Evolutionary conservation across 139 green algal genomes (phyloP).

Genomic region (Haematococcus sp.): DNA sequence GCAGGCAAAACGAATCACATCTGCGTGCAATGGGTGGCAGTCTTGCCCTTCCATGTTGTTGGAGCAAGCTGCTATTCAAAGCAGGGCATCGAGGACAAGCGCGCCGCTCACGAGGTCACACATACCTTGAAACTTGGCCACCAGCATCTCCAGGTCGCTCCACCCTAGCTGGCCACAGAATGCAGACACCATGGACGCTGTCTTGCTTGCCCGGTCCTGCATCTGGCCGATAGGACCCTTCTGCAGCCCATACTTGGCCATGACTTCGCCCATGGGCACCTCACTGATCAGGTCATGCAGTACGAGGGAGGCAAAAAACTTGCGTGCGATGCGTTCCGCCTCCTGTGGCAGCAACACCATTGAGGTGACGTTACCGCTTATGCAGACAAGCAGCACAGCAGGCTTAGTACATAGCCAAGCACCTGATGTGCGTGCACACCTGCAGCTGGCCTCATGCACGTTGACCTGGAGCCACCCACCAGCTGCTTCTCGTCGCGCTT

Average conservation of each 20-base stretch:
- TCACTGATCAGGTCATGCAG: constrained; percentile 78
- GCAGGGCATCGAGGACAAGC: not conserved
- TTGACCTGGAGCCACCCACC: not conserved
- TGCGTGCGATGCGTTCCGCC: constrained; percentile 43
- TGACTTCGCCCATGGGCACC: constrained; percentile 42
- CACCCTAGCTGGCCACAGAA: constrained; percentile 84
- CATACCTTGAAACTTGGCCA: constrained; percentile 71
- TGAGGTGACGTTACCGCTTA: too few species aligned
- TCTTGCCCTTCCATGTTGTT: not conserved
- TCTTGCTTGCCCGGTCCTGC: constrained; percentile 25
- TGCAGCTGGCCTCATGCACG: not conserved
- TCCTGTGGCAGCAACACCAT: too few species aligned
- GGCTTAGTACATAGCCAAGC: not conserved
- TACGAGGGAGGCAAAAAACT: constrained; percentile 71
- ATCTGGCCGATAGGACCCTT: constrained; percentile 5
- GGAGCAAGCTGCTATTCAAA: not conserved
- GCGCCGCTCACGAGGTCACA: not conserved
- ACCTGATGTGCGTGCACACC: not conserved
- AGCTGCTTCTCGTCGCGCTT: constrained; percentile 3
- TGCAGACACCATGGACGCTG: constrained; percentile 65
- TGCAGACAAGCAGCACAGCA: too few species aligned
- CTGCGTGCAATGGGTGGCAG: not conserved
- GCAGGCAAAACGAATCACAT: not conserved
- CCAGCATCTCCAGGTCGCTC: constrained; percentile 67
- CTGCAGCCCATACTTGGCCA: constrained; percentile 53